These are phyloP conservation scores for Arabidopsis hybrid DNA, from an alignment of 441 rosid species.

Conservation along the genomic window DNA sequence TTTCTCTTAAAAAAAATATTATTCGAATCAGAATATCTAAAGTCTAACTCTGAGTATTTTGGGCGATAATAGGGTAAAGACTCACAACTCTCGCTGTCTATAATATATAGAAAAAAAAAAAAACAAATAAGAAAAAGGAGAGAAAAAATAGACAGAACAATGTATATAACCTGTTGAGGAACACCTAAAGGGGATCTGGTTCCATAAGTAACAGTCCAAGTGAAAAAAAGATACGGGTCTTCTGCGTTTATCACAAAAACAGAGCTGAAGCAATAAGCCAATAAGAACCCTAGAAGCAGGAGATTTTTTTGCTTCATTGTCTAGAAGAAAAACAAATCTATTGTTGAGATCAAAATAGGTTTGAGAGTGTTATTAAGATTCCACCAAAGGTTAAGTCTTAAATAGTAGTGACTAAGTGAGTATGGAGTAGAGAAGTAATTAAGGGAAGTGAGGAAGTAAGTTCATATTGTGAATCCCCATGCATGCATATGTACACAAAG, in stretches of 20 bases:
- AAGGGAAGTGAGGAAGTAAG: conserved; percentile 37
- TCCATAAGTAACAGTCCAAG: conserved; percentile 70
- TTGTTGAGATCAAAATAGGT: neutral
- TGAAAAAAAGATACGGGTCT: conserved; percentile 57
- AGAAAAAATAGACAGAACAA: neutral
- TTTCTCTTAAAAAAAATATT: no score
- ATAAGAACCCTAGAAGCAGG: conserved; percentile 20
- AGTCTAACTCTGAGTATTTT: no score
- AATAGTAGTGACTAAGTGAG: conserved; percentile 35
- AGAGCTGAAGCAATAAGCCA: conserved; percentile 22
- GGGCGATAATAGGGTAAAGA: no score
- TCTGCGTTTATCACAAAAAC: conserved; percentile 50
- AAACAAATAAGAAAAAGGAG: no score
- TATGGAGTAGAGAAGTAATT: conserved; percentile 1
- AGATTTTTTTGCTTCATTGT: conserved; percentile 32
- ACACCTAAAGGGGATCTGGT: conserved; percentile 60
- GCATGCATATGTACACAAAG: conserved; percentile 37
- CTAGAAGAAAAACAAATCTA: neutral
- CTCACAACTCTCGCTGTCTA: no score
- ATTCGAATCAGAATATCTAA: no score
- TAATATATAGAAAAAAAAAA: no score
- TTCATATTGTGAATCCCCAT: conserved; percentile 35
- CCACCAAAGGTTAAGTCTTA: neutral
- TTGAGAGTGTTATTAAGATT: neutral
- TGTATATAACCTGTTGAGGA: conserved; percentile 58